Evolutionary conservation across 306 rosid species (phyloP).

Genomic region (Pyrus betulifolia): DNA sequence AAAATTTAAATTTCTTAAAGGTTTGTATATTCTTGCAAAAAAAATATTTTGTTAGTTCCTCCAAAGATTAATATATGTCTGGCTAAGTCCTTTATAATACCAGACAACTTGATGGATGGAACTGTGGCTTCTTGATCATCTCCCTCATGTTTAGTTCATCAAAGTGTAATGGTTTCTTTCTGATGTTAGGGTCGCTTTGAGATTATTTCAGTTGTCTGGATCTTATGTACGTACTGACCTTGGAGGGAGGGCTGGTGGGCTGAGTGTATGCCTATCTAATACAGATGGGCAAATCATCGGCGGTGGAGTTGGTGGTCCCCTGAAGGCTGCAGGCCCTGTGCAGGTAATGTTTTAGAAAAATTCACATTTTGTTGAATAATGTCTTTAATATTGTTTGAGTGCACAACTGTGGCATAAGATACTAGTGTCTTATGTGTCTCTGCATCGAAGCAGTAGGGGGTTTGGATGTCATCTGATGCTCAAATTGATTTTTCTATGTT

Average conservation of each 20-base stretch:
- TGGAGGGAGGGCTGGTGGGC: conserved; percentile 73
- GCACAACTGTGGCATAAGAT: conserved; percentile 3
- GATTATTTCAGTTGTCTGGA: conserved; percentile 80
- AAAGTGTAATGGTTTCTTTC: conserved; percentile 16
- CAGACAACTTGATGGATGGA: background rate
- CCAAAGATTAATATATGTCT: background rate
- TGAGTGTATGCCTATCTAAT: conserved; percentile 76
- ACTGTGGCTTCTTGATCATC: conserved; percentile 2
- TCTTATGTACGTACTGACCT: conserved; percentile 74
- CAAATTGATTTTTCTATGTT: background rate
- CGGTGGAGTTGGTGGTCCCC: conserved; percentile 94
- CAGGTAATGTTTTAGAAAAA: conserved; percentile 48
- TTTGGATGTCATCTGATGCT: background rate
- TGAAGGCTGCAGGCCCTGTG: conserved; percentile 90
- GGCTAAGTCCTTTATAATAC: background rate
- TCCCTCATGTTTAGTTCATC: conserved; percentile 3
- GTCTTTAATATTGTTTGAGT: background rate
- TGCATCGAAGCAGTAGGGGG: background rate
- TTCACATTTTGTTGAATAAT: background rate
- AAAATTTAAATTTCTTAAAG: background rate
- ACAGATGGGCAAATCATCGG: conserved; percentile 89
- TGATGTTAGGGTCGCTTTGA: conserved; percentile 76
- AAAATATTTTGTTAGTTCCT: background rate
- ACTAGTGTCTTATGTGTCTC: background rate
- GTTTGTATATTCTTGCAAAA: background rate